A percentile compares a stretch with the other conserved stretches of the same genome.
phyloP scores from a whole-genome alignment of 345 rosid species.

The Reutealis trisperma region DNA sequence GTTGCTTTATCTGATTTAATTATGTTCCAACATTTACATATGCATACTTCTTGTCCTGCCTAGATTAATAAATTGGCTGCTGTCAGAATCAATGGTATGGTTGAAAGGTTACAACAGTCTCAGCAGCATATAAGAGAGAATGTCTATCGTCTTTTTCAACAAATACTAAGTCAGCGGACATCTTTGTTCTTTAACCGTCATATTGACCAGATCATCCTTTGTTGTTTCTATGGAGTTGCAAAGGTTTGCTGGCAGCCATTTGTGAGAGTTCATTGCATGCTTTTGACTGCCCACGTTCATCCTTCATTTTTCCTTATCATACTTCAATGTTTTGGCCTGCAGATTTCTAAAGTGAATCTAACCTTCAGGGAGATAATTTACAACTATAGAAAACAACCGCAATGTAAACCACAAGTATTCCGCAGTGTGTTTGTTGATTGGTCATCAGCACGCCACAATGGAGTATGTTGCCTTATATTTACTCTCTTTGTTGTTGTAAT shows the following conservation, averaged over 20 bases:
- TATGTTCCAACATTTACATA: conserved; percentile 7
- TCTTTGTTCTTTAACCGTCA: conserved; percentile 38
- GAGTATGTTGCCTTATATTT: conserved; percentile 40
- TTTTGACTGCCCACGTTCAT: background rate
- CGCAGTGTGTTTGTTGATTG: conserved; percentile 81
- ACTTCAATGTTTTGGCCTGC: conserved; percentile 24
- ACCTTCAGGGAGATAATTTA: conserved; percentile 80
- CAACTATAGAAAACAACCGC: conserved; percentile 96
- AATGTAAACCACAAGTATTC: conserved; percentile 88
- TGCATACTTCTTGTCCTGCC: conserved; percentile 11
- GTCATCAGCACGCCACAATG: conserved; percentile 57
- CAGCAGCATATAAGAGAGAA: conserved; percentile 40
- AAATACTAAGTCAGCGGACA: conserved; percentile 32
- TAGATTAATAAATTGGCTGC: conserved; percentile 39
- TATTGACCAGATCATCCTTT: conserved; percentile 40
- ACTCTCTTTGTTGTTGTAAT: conserved; percentile 5
- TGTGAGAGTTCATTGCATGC: background rate
- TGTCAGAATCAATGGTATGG: conserved; percentile 38
- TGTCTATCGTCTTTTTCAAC: conserved; percentile 36
- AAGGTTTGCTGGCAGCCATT: conserved; percentile 27
- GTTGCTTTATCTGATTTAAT: background rate
- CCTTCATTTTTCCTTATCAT: conserved; percentile 6
- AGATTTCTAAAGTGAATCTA: conserved; percentile 83
- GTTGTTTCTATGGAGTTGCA: conserved; percentile 41
- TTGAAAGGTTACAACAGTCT: conserved; percentile 33